Evolutionary conservation across 2,329 filamentous ascomycete species (phyloP).

Genomic region (Trichoderma afroharzianum): DNA sequence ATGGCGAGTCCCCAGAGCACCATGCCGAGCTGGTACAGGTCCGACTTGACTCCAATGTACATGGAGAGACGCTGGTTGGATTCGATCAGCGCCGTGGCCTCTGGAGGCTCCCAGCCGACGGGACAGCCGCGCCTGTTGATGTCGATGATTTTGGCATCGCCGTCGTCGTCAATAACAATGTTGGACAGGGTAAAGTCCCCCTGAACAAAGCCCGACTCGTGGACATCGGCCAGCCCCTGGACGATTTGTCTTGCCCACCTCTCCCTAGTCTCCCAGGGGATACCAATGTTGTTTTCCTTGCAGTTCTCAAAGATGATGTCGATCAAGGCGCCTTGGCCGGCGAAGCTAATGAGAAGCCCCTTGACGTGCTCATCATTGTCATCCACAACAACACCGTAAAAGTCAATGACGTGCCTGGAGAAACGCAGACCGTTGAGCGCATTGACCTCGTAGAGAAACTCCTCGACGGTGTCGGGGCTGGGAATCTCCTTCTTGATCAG

Average conservation of each 20-base stretch:
- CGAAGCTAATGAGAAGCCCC: slow-evolving; percentile 84
- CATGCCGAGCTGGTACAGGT: slow-evolving; percentile 95
- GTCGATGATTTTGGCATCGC: slow-evolving; percentile 94
- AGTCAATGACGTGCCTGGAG: slow-evolving; percentile 74
- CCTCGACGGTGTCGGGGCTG: slow-evolving; percentile 89
- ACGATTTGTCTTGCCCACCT: slow-evolving; percentile 92
- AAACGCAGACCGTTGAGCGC: slow-evolving; percentile 75
- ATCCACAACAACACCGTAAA: slow-evolving; percentile 85
- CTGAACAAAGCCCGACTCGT: slow-evolving; percentile 94
- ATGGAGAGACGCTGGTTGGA: slow-evolving; percentile 88
- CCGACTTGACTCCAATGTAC: slow-evolving; percentile 97
- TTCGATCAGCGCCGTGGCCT: slow-evolving; percentile 79
- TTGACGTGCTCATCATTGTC: slow-evolving; percentile 81
- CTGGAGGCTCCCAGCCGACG: slow-evolving; percentile 95
- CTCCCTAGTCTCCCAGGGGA: slow-evolving; percentile 70
- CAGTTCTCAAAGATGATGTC: slow-evolving; percentile 82
- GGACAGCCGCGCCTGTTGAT: slow-evolving; percentile 97
- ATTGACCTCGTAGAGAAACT: slow-evolving; percentile 97
- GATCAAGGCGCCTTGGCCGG: slow-evolving; percentile 80
- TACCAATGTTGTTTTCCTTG: slow-evolving; percentile 51
- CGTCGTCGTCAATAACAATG: slow-evolving; percentile 81
- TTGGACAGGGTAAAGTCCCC: slow-evolving; percentile 97
- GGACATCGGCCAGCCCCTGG: slow-evolving; percentile 82
- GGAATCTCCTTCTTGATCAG: slow-evolving; percentile 99
- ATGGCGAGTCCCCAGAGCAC: slow-evolving; percentile 89